phyloP scores from a whole-genome alignment of 106 monocot species.

The Triglochin maritima region DNA sequence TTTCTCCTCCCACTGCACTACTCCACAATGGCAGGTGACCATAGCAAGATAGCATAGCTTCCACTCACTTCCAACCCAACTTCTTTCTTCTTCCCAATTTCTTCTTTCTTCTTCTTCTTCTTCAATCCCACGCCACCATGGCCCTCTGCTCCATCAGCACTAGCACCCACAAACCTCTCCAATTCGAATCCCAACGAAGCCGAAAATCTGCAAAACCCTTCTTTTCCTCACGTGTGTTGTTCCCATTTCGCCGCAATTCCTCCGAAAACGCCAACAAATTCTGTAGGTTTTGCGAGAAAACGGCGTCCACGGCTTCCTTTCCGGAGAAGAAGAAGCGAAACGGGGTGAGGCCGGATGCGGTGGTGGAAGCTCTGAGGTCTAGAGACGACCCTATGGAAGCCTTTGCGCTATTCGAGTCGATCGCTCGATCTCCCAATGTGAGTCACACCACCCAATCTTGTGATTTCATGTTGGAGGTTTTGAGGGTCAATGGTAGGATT shows the following conservation, averaged over 20 bases:
- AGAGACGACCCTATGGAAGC: constrained; percentile 39
- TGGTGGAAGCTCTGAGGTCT: constrained; percentile 38
- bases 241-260: not conserved
- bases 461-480: constrained; percentile 85
- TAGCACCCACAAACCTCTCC: not conserved
- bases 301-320: not conserved
- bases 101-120: too few relatives aligned
- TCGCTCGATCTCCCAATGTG: constrained; percentile 30
- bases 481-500: constrained; percentile 44
- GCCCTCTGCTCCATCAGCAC: too few relatives aligned
- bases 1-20: too few relatives aligned
- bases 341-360: constrained; percentile 35
- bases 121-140: too few relatives aligned
- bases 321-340: not conserved
- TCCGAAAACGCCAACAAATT: not conserved
- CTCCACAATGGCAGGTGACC: too few relatives aligned
- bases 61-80: too few relatives aligned
- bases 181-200: not conserved
- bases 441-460: constrained; percentile 73
- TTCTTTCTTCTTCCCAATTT: too few relatives aligned
- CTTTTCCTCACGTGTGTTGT: not conserved
- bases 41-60: too few relatives aligned
- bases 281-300: not conserved
- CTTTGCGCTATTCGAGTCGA: constrained; percentile 40
- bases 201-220: not conserved